A percentile compares a stretch with the other conserved stretches of the same genome.
These are phyloP conservation scores for Amniculicola lignicola DNA, from an alignment of 495 filamentous ascomycete genomes.

Conservation along the genomic window DNA sequence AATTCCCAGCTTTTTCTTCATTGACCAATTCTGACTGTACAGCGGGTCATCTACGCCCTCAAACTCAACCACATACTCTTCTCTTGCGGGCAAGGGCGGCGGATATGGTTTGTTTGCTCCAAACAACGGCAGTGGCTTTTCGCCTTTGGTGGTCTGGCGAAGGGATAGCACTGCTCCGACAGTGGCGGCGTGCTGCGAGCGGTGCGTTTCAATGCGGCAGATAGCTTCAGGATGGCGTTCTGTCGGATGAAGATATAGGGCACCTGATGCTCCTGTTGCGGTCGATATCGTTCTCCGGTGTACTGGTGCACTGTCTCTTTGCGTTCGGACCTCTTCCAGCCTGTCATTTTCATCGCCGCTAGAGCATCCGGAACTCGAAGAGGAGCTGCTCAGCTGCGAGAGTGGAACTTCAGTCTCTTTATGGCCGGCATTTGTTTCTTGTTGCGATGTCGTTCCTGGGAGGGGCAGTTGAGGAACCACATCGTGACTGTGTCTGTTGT, in stretches of 20 bases:
- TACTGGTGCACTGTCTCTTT: background rate
- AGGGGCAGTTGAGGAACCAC: background rate
- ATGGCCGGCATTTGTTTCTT: background rate
- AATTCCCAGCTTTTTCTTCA: conserved; percentile 42
- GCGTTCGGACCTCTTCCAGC: conserved; percentile 3
- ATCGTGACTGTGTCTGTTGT: conserved; percentile 2
- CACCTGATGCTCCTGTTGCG: background rate
- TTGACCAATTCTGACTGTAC: conserved; percentile 55
- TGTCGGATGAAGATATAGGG: conserved; percentile 15
- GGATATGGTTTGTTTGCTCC: conserved; percentile 44
- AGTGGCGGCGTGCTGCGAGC: conserved; percentile 10
- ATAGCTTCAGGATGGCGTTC: conserved; percentile 23
- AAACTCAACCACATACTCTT: conserved; percentile 54
- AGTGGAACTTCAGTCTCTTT: conserved; percentile 2
- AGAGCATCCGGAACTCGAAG: conserved; percentile 1
- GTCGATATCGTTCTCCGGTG: background rate
- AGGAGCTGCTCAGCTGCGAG: conserved; percentile 9
- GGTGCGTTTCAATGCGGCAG: conserved; percentile 22
- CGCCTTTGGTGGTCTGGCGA: background rate
- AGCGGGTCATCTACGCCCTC: conserved; percentile 50
- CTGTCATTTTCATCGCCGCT: background rate
- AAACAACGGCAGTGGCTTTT: conserved; percentile 28
- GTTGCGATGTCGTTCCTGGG: background rate
- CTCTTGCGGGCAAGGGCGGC: conserved; percentile 36
- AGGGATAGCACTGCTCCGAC: conserved; percentile 2